Evolutionary conservation across 1,284 basidiomycete species (phyloP), one percentile per base, ranked within the genome.

Genomic region (Trichosporon sp.): DNA sequence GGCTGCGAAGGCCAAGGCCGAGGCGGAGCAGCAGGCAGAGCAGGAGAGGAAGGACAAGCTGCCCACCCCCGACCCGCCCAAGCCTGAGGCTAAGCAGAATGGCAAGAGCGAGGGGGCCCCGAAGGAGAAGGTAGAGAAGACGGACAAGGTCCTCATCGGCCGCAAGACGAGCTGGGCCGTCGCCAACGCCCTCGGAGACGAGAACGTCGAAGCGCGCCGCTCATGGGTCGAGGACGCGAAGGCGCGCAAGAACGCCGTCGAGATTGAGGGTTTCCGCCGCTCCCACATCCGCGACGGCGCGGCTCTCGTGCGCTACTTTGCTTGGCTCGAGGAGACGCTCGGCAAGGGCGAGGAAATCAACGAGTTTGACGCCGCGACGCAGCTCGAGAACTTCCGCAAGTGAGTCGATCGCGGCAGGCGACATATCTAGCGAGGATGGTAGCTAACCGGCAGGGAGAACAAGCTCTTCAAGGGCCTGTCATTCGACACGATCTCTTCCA

Each of bases 301-400:
- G 1, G 95, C 95, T 0, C 83, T 98, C 46, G 82, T 84, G 8
- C 85, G 88, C 11, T 97, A 95, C 81, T 97, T 98, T 75, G 86
- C 93, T 0, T 99, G 95, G 95, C 83, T 99, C 2, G 93, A 98
- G 78, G 90, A 92, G 69, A 85, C 88, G 69, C 82, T 98, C 14
- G 78, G 84, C 2, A 81, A 83, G 1, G 89, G 87, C 0, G 83
- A 82, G n/a, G 83, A 84, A 69, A 74, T 95, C 66, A 88, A 85
- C 57, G 95, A 99, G 79, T 88, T 87, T 66, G 84, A 92, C 67
- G 96, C 86, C 9, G 90, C 94, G 0, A 86, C 87, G 71, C 82
- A 88, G 73, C 83, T 99, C 56, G 89, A 92, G 80, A 81, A 85
- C 65, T 96, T 86, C 74, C 84, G 95, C 76, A 87, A 86, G 90